Evolutionary conservation across 208 protist species (phyloP).

Genomic region (Angomonas desouzai): DNA sequence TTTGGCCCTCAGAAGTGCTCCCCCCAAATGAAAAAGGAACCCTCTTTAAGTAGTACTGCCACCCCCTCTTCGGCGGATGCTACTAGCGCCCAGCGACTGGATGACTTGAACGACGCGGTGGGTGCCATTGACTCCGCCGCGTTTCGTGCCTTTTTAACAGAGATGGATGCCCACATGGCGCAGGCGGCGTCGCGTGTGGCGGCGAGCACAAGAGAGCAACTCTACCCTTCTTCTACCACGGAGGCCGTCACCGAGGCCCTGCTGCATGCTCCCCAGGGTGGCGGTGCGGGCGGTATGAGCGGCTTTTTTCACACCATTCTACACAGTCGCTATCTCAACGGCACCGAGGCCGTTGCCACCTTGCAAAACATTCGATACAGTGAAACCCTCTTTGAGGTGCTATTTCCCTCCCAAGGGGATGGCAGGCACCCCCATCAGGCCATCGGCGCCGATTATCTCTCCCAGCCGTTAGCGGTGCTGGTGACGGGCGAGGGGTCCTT

Average conservation of each 20-base stretch:
- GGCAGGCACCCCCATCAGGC: not conserved
- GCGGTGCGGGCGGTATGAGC: conserved; percentile 77
- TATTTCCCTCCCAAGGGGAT: not conserved
- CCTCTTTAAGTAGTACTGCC: not conserved
- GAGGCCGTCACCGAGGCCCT: conserved; percentile 20
- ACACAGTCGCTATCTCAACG: conserved; percentile 36
- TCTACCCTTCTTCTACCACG: conserved; percentile 3
- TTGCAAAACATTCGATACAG: conserved; percentile 23
- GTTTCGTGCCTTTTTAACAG: conserved; percentile 33
- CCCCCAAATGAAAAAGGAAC: conserved; percentile 10
- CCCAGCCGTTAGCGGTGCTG: conserved; percentile 30
- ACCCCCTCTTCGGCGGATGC: not conserved
- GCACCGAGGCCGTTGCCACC: conserved; percentile 55
- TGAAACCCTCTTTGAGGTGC: conserved; percentile 3
- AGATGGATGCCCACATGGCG: conserved; percentile 50
- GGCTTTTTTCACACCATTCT: conserved; percentile 66
- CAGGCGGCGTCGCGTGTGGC: conserved; percentile 44
- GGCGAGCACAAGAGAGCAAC: conserved; percentile 20
- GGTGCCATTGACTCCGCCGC: conserved; percentile 25
- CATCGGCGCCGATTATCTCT: conserved; percentile 22
- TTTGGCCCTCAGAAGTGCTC: conserved; percentile 83
- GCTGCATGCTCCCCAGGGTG: conserved; percentile 39
- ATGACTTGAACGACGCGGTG: conserved; percentile 31
- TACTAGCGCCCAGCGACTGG: not conserved
- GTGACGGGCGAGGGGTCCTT: conserved; percentile 80